Base-by-base conservation (phyloP, 352 stramenopile genomes). In the Stramenopiles sp. region DNA sequence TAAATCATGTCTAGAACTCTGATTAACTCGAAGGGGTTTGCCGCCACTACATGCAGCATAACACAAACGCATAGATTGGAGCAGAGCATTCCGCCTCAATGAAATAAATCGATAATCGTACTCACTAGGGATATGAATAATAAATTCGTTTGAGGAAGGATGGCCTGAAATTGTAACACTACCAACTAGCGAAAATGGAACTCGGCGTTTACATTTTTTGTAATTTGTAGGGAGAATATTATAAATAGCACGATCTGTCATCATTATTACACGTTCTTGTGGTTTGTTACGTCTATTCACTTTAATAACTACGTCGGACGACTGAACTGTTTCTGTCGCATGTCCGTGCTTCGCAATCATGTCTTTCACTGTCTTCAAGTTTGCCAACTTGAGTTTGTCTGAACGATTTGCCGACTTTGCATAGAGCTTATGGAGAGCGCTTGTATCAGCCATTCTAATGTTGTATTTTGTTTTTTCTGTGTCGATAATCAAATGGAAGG, bases 131-230 rank as follows among this genome's bases (percentile, higher is more conserved):
- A 52, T 46, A 23, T 52, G 46, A 4, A 52, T 20, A 3, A 52
- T 40, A 19, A 52, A 52, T 40, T 52, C 47, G 22, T 52, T 40
- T 1, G 45, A 53, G 3, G 40, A 36, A 19, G 45, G 22, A n/a
- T n/a, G n/a, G n/a, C n/a, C n/a, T n/a, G 12, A 41, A 7, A 42
- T 18, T 7, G 46, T 52, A 17, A 52, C 7, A 7, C 3, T 26
- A 4, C 45, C 36, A 21, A 52, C 19, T 3, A 8, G 2, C 7
- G 47, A 20, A 7, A 52, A 41, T 8, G 37, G 15, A 17, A 52
- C 53, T 12, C 46, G 17, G 8, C 46, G 46, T 26, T 52, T 52
- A 41, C 46, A 52, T 12, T 55, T 55, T 43, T 20, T 43, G 19
- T 45, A 49, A 23, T 53, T 23, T n/a, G 19, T 49, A 5, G 46